These are phyloP conservation scores for Pseudisothecium myosuroides DNA, from an alignment of 225 moss, liverwort and hornwort species.

Conservation along the genomic window DNA sequence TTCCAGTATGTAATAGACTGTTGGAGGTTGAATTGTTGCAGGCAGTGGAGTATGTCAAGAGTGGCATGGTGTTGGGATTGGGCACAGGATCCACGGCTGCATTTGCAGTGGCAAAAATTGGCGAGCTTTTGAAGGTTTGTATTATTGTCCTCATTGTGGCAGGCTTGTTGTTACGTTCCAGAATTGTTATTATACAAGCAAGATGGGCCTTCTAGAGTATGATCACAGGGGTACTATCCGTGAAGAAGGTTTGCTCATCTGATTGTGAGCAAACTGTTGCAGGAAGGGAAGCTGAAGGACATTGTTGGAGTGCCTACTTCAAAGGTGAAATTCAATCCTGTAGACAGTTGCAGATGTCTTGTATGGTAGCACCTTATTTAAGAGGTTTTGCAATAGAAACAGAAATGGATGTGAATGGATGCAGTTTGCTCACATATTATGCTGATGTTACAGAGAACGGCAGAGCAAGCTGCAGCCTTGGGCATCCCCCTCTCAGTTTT, in stretches of 20 bases:
- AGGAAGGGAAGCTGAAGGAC: constrained; percentile 90
- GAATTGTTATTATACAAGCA: background rate
- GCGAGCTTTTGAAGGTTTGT: constrained; percentile 90
- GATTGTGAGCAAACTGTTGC: background rate
- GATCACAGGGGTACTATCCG: background rate
- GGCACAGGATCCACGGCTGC: constrained; percentile 98
- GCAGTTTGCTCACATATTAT: background rate
- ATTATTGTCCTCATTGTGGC: background rate
- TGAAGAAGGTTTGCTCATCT: background rate
- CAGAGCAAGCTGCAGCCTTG: constrained; percentile 88
- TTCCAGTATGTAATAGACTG: background rate
- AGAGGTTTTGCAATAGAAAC: background rate
- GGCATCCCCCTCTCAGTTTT: constrained; percentile 89
- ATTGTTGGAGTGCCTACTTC: constrained; percentile 97
- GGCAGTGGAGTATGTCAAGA: constrained; percentile 92
- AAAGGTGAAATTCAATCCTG: constrained; percentile 39
- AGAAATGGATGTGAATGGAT: background rate
- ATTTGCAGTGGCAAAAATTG: constrained; percentile 91
- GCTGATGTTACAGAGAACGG: constrained; percentile 56
- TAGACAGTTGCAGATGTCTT: background rate
- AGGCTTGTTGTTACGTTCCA: background rate
- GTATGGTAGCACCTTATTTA: background rate
- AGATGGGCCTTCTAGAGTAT: background rate
- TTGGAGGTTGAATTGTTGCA: background rate
- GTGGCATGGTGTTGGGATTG: constrained; percentile 99